Evolutionary conservation across 208 protist species (phyloP), one percentile per base, ranked within the genome.

Genomic region (Acanthamoeba culbertsoni): DNA sequence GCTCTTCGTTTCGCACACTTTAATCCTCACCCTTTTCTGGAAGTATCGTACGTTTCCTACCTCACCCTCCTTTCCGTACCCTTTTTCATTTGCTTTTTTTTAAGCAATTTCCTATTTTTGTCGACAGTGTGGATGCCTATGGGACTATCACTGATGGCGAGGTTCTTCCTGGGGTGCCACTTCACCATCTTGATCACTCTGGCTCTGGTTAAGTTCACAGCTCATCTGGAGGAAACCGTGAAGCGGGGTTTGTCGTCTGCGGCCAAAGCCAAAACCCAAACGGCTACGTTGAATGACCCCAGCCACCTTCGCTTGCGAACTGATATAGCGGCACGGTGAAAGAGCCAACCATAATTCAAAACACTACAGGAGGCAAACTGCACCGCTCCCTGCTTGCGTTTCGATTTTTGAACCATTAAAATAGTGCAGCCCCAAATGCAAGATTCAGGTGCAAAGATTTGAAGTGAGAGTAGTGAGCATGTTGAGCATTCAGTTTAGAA

Each of bases 151-250:
- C 46, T 89, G 43, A 57, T 65, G 53, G 45, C 53, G 0, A 40
- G 79, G 16, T 89, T 89, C 79, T 89, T 89, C 79, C 33, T 89
- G 31, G 53, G 79, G 4, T 89, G 79, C 46, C 79, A 89, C 40
- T 40, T 89, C 48, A 79, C 68, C 35, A 79, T 79, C 68, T 28
- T 51, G 20, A 6, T 48, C 68, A 79, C 20, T 40, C 14, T 79
- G 12, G 68, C 68, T 28, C 33, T 79, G 18, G 68, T 79, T 20
- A 79, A 79, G 68, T 40, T 79, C 68, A 28, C n/a, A 33, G 68
- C 68, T 8, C 10, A 20, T 18, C 6, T 79, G 5, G 68, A 79
- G 68, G 68, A 45, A 20, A 40, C 68, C 20, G 10, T 79, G 37
- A 79, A 79, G 68, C 33, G 68, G 35, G 37, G 59, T n/a, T 28